Evolutionary conservation across 257 asterid genomes (phyloP).

Genomic region (Nicotiana benthamiana): DNA sequence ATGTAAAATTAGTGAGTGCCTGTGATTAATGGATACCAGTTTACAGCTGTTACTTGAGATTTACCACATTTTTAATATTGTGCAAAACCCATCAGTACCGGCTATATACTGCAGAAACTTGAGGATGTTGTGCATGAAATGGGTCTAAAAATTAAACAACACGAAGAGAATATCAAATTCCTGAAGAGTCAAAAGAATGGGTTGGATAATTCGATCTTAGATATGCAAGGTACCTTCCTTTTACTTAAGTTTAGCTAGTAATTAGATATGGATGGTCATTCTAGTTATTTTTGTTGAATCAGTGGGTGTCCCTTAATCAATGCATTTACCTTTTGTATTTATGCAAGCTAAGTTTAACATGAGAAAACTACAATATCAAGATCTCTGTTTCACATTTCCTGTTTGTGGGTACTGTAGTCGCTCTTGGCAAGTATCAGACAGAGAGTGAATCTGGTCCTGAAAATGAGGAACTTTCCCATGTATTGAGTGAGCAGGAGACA

Average conservation of each 20-base stretch:
- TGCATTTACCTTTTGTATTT: neutral
- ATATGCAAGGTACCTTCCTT: conserved; percentile 45
- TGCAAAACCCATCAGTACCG: neutral
- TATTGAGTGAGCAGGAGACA: conserved; percentile 37
- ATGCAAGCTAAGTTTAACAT: neutral
- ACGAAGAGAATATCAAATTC: conserved; percentile 50
- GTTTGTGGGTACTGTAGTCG: conserved; percentile 25
- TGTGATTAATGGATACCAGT: neutral
- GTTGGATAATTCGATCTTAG: conserved; percentile 55
- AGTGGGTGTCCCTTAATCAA: neutral
- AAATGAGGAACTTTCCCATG: conserved; percentile 21
- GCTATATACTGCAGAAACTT: conserved; percentile 46
- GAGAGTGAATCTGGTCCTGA: conserved; percentile 16
- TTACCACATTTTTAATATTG: neutral
- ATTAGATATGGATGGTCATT: neutral
- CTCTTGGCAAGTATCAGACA: conserved; percentile 51
- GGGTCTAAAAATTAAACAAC: conserved; percentile 60
- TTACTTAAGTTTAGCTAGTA: neutral
- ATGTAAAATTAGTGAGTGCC: neutral
- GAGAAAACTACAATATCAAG: neutral
- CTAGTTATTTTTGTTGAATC: neutral
- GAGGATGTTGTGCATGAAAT: conserved; percentile 52
- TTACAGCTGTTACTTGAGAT: conserved; percentile 1
- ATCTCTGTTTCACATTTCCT: neutral
- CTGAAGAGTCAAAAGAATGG: conserved; percentile 33